Evolutionary conservation across 1,284 basidiomycete genomes (phyloP), one percentile per base, ranked within the genome.

Genomic region (Rhodotorula sp.): DNA sequence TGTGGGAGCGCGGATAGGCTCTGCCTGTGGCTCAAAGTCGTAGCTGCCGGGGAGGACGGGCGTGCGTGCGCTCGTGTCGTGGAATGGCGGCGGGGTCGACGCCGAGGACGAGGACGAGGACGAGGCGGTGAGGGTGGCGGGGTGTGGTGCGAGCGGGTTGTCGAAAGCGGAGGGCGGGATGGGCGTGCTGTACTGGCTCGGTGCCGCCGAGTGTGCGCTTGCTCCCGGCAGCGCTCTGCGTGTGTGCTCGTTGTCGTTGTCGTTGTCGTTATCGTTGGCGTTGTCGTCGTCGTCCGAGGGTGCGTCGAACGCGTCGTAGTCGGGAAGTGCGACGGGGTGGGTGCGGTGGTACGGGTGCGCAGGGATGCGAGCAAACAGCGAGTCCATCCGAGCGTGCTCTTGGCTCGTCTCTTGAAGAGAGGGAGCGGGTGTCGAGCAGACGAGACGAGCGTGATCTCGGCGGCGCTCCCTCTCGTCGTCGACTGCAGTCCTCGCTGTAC

Each of bases 11-110:
- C 53, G 54, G 6, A 7, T 21, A 27, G 56, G 66, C n/a, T 67
- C 66, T 5, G n/a, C 10, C 37, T 73, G 71, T 15, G 72, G 74
- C 44, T 76, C 74, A 36, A 76, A 76, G 60, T 76, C 68, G 66
- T 76, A 76, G 0, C 55, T 62, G 10, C 74, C 74, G 6, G 74
- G 74, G 3, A 76, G 27, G 6, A 22, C 10, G 13, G 34, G 21
- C 7, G 46, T 41, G 13, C 12, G 46, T 9, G 44, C 60, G 39
- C 15, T 39, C 39, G 39, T 32, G 36, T n/a, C n/a, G n/a, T 17
- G 21, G 56, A 10, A 48, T 37, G 32, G 29, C 22, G 58, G 41
- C 39, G n/a, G 39, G 41, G 6, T 13, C 17, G 13, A 25, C 17
- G 39, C 22, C 19, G 54, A 48, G 59, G 34, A 50, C 15, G n/a